Conservation (phyloP, 208 protist species). For the Polymyxa betae region DNA sequence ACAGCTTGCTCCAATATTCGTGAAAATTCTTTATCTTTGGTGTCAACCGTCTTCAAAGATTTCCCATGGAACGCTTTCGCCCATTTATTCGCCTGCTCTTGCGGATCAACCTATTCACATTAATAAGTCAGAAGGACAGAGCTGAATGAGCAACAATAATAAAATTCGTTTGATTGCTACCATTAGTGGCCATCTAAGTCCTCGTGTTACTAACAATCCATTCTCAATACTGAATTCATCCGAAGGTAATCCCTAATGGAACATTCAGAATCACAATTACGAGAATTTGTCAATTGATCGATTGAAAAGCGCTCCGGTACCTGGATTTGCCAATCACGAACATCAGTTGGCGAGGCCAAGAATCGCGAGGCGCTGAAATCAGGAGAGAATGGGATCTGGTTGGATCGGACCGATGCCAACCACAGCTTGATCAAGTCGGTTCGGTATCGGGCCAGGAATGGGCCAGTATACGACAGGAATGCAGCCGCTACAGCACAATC, state of each 20-base stretch:
- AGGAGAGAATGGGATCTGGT: conserved; percentile 81
- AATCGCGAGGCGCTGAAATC: conserved; percentile 89
- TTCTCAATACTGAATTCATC: conserved; percentile 95
- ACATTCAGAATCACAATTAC: not conserved
- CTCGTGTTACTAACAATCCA: conserved; percentile 91
- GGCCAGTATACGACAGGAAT: conserved; percentile 94
- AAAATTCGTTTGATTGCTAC: conserved; percentile 62
- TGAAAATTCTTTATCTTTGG: conserved; percentile 90
- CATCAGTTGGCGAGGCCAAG: conserved; percentile 88
- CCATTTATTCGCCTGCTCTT: conserved; percentile 98
- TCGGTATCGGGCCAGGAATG: conserved; percentile 92
- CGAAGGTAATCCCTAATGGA: conserved; percentile 81
- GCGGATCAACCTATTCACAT: conserved; percentile 92
- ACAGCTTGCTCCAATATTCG: conserved; percentile 92
- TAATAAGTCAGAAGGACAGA: not conserved
- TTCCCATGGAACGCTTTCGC: conserved; percentile 89
- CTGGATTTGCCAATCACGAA: conserved; percentile 94
- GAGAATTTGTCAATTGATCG: not conserved
- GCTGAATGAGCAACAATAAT: not conserved
- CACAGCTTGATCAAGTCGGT: conserved; percentile 85
- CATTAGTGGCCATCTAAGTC: conserved; percentile 94
- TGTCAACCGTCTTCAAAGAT: conserved; percentile 88
- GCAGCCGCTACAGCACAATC: conserved; percentile 93
- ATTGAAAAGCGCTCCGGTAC: no score
- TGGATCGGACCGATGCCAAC: conserved; percentile 80